Evolutionary conservation across 495 filamentous ascomycete species (phyloP), one percentile per base, ranked within the genome.

Genomic region (Xeromyces bisporus): DNA sequence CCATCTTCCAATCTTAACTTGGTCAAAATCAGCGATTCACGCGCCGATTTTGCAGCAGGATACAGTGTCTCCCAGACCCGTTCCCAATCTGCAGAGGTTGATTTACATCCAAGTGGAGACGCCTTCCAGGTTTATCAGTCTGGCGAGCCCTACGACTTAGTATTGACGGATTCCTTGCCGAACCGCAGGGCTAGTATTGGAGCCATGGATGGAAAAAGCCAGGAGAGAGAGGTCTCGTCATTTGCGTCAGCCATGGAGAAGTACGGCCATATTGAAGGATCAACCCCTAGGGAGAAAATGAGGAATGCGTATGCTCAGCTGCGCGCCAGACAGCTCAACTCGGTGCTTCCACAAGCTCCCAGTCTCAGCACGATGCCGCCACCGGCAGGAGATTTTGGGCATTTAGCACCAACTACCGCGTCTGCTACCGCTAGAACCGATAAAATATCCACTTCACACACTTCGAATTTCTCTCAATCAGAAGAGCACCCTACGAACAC

Each of bases 331-430:
- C 15, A 31, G 13, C 8, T 25, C 11, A 33, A 15, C 21, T 15
- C 33, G 9, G 18, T 10, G 7, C 7, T 33, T 16, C 23, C 31
- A 28, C 43, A 43, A 29, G 21, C 21, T 13, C 32, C 23, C 10
- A 47, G 42, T 32, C 25, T 38, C 9, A 50, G 47, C 28, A 44
- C 42, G 6, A 62, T 56, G 2, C 56, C 60, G n/a, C 62, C 60
- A 10, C 60, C 57, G 9, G 41, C 46, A 13, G 57, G 47, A 4
- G 60, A 64, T 44, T 53, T 64, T 15, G 57, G 62, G 18, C 42
- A 57, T 18, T 42, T 44, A 1, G 38, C 38, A 2, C 41, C 50
- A 17, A 26, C 37, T 6, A 31, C 48, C 14, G 26, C 50, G 7
- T n/a, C n/a, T n/a, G n/a, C n/a, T n/a, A n/a, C n/a, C n/a, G n/a